phyloP scores from a whole-genome alignment of 208 protist species.

The Trypanosoma platydactyli region DNA sequence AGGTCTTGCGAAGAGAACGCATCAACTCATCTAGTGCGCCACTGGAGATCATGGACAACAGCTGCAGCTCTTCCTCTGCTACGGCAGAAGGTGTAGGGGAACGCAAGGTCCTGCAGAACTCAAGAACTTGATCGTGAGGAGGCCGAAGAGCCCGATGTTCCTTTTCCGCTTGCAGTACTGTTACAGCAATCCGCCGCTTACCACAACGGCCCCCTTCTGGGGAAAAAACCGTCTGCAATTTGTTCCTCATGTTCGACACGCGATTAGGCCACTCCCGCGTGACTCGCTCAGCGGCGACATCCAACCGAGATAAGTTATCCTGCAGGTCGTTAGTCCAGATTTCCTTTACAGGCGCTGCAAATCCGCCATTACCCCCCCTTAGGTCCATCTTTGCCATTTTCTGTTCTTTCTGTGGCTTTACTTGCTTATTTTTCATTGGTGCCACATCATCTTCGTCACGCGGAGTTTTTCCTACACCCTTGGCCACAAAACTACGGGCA shows the following conservation, averaged over 20 bases:
- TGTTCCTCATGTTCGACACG: constrained; percentile 5
- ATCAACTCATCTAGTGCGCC: neutral
- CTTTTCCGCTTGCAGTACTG: constrained; percentile 30
- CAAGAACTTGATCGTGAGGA: constrained; percentile 46
- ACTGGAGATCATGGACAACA: constrained; percentile 26
- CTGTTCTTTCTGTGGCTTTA: neutral
- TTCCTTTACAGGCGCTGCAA: constrained; percentile 19
- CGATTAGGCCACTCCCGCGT: constrained; percentile 35
- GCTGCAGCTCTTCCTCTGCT: constrained; percentile 42
- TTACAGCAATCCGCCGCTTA: constrained; percentile 38
- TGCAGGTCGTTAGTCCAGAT: constrained; percentile 61
- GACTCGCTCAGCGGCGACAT: constrained; percentile 42
- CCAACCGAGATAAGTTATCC: constrained; percentile 44
- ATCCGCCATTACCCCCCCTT: neutral
- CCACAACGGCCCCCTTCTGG: constrained; percentile 9
- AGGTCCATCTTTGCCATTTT: neutral
- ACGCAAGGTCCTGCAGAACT: constrained; percentile 45
- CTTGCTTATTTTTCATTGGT: constrained; percentile 1
- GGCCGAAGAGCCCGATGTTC: constrained; percentile 24
- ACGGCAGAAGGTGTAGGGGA: constrained; percentile 37
- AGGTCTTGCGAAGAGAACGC: constrained; percentile 9
- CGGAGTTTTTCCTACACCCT: constrained; percentile 39
- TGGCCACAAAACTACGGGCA: constrained; percentile 52
- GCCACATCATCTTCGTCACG: neutral
- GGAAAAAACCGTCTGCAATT: constrained; percentile 12